Conservation (phyloP, 1,284 basidiomycete genomes). For the Rhodotorula sp. region DNA sequence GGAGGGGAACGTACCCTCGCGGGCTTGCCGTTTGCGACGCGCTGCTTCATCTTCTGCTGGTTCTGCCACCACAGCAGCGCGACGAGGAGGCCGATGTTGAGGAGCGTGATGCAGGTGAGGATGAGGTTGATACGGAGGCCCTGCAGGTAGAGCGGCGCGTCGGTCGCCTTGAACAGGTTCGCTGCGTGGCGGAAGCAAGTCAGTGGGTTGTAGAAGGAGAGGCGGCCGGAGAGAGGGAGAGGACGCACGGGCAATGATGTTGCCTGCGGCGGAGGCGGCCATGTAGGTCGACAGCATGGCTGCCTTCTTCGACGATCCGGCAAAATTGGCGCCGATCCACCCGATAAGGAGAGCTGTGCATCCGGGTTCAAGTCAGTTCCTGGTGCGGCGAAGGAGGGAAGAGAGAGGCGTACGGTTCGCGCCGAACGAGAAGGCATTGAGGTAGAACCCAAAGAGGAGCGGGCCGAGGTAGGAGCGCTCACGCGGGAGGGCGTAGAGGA, state of each 20-base stretch:
- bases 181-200: background rate
- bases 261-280: slow-evolving; percentile 43
- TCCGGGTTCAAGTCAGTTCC: background rate
- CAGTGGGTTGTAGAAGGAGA: background rate
- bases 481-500: slow-evolving; percentile 47
- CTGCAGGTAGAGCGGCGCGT: slow-evolving; percentile 10
- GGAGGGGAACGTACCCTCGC: slow-evolving; percentile 46
- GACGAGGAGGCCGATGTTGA: slow-evolving; percentile 44
- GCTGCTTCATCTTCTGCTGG: slow-evolving; percentile 48
- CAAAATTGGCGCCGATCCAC: slow-evolving; percentile 54
- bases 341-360: slow-evolving; percentile 48
- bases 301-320: slow-evolving; percentile 54
- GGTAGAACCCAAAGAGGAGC: slow-evolving; percentile 53
- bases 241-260: slow-evolving; percentile 45
- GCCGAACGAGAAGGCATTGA: slow-evolving; percentile 52
- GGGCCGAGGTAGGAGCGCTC: slow-evolving; percentile 38
- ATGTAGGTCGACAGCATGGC: slow-evolving; percentile 44
- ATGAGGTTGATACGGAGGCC: slow-evolving; percentile 30
- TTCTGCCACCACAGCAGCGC: slow-evolving; percentile 45
- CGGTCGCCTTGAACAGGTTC: slow-evolving; percentile 10
- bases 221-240: slow-evolving; percentile 50
- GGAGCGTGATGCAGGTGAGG: slow-evolving; percentile 43
- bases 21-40: slow-evolving; percentile 49
- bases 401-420: slow-evolving; percentile 46
- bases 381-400: background rate